Evolutionary conservation across 805 yeast genomes (phyloP).

Genomic region (Brettanomyces anomalus): DNA sequence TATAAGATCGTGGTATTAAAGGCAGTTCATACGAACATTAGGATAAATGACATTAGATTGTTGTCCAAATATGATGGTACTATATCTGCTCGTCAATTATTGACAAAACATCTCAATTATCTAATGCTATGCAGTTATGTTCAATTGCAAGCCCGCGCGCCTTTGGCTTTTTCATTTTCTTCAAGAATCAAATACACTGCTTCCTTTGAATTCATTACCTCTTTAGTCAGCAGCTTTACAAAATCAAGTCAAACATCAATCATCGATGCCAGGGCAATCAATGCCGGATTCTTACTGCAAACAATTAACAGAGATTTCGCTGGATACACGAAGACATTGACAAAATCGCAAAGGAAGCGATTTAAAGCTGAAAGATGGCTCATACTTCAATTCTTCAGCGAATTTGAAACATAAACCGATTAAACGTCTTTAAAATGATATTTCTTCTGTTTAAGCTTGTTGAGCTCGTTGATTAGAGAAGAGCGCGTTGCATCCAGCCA

Average conservation of each 20-base stretch:
- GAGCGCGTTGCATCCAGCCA: constrained; percentile 6
- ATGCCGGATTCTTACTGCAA: constrained; percentile 18
- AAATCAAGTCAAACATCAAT: constrained; percentile 11
- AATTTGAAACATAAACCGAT: constrained; percentile 4
- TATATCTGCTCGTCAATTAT: too few species aligned
- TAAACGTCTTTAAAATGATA: constrained; percentile 26
- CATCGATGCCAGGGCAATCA: constrained; percentile 13
- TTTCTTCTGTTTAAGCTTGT: constrained; percentile 14
- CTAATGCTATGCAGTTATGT: constrained; percentile 16
- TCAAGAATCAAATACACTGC: constrained; percentile 13
- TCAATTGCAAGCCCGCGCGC: constrained; percentile 17
- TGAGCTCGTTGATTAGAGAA: constrained; percentile 12
- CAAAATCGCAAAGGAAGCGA: constrained; percentile 7
- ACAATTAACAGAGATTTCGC: not conserved
- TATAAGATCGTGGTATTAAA: constrained; percentile 1
- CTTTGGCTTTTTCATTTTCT: constrained; percentile 22
- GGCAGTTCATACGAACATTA: not conserved
- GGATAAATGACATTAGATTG: not conserved
- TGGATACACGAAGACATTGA: not conserved
- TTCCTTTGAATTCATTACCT: constrained; percentile 10
- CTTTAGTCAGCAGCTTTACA: constrained; percentile 12
- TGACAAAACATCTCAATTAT: constrained; percentile 15
- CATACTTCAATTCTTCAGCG: not conserved
- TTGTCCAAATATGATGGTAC: constrained; percentile 4
- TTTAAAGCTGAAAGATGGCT: not conserved